These are phyloP conservation scores for Pestalotiopsis sp. DNA, from an alignment of 2,329 filamentous ascomycete species.

Conservation along the genomic window DNA sequence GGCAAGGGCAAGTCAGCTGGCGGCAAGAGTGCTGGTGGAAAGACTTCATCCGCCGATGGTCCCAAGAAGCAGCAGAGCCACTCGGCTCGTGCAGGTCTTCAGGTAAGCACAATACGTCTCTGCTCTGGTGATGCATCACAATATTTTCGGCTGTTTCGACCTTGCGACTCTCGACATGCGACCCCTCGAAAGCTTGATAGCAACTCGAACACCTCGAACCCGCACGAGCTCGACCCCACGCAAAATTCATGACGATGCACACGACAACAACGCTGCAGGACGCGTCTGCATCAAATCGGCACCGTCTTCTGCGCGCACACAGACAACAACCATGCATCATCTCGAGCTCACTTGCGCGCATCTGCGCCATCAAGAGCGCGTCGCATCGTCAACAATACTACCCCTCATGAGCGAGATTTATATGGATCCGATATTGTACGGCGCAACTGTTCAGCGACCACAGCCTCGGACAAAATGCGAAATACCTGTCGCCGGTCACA, in stretches of 20 bases:
- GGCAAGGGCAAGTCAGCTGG: constrained; percentile 93
- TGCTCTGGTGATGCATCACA: constrained; percentile 5
- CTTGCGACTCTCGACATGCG: not conserved
- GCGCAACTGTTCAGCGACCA: not conserved
- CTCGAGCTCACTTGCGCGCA: not conserved
- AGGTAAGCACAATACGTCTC: constrained; percentile 65
- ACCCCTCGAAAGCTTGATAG: constrained; percentile 7
- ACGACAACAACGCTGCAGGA: not conserved
- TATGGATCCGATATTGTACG: not conserved
- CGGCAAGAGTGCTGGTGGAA: constrained; percentile 58
- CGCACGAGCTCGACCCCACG: not conserved
- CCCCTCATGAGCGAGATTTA: not conserved
- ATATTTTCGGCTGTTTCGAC: not conserved
- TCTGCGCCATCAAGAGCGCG: not conserved
- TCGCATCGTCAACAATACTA: not conserved
- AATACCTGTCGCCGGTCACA: not conserved
- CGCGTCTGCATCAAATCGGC: not conserved
- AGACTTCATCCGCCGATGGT: constrained; percentile 54
- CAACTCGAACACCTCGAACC: constrained; percentile 12
- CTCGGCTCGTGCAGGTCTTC: constrained; percentile 90
- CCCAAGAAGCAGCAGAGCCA: constrained; percentile 92
- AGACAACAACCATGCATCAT: not conserved
- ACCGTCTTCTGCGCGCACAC: not conserved
- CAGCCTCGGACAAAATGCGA: not conserved
- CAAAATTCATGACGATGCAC: constrained; percentile 12